A percentile compares a stretch with the other conserved stretches of the same genome.
These are phyloP conservation scores for Sherardia arvensis DNA, from an alignment of 257 asterid genomes.

Conservation along the genomic window DNA sequence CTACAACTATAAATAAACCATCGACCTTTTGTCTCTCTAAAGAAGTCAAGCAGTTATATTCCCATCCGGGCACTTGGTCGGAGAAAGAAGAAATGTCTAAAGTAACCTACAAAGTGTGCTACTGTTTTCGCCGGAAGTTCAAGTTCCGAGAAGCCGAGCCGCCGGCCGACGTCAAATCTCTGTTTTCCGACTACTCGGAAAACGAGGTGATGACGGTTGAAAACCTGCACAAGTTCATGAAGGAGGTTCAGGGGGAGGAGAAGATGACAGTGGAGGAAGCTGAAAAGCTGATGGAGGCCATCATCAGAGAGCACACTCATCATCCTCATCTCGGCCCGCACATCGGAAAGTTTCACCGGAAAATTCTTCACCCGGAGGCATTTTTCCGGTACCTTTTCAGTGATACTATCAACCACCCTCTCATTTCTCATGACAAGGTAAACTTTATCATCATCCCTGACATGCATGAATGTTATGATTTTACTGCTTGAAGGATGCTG, in stretches of 20 bases:
- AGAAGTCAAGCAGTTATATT: neutral
- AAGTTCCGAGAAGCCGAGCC: conserved; percentile 46
- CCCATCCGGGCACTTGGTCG: neutral
- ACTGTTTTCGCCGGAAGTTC: conserved; percentile 52
- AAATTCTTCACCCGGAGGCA: conserved; percentile 30
- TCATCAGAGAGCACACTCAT: conserved; percentile 42
- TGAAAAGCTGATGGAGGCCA: conserved; percentile 33
- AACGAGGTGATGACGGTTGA: conserved; percentile 47
- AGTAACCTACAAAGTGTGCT: conserved; percentile 62
- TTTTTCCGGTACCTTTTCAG: conserved; percentile 54
- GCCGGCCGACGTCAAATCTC: conserved; percentile 44
- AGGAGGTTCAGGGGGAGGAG: conserved; percentile 54
- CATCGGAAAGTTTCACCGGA: conserved; percentile 33
- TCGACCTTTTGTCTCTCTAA: neutral
- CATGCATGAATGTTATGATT: no score
- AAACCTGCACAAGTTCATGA: conserved; percentile 43
- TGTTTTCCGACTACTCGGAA: conserved; percentile 47
- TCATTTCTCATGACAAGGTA: conserved; percentile 45
- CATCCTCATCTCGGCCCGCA: no score
- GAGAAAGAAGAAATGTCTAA: conserved; percentile 39
- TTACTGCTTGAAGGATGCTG: no score
- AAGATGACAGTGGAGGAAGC: conserved; percentile 35
- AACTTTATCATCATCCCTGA: neutral
- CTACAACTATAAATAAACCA: neutral
- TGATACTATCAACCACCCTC: conserved; percentile 38